Evolutionary conservation across 148 eudicot genomes (phyloP).

Genomic region (Persicaria maculosa): DNA sequence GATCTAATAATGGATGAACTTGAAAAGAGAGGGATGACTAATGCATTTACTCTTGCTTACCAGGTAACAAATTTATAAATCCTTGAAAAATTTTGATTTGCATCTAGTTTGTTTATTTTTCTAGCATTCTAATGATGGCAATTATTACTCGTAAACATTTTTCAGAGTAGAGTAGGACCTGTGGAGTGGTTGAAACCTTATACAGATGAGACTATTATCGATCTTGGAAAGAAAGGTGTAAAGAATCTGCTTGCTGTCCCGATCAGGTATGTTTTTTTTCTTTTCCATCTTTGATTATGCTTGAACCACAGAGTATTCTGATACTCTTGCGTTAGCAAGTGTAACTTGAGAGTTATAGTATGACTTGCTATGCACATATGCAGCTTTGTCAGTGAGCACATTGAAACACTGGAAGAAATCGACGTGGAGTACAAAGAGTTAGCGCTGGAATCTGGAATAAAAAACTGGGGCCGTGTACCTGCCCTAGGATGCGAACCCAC

Average conservation of each 20-base stretch:
- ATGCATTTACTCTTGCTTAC: conserved; percentile 84
- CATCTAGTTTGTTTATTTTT: background rate
- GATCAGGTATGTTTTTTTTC: conserved; percentile 47
- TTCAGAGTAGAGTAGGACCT: conserved; percentile 98
- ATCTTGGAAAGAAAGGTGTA: conserved; percentile 87
- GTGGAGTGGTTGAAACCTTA: conserved; percentile 99
- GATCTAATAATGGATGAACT: conserved; percentile 94
- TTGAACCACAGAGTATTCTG: background rate
- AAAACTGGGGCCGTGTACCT: conserved; percentile 97
- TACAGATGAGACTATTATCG: conserved; percentile 84
- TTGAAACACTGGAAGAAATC: conserved; percentile 94
- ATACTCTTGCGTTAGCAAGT: no score
- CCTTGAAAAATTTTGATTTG: background rate
- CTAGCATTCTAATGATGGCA: background rate
- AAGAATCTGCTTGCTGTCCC: conserved; percentile 94
- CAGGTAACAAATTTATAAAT: conserved; percentile 41
- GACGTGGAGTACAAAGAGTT: conserved; percentile 95
- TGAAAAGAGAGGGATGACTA: conserved; percentile 54
- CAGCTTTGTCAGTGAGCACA: conserved; percentile 99
- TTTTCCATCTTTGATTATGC: background rate
- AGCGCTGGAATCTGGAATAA: conserved; percentile 80
- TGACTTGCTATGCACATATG: conserved; percentile 2
- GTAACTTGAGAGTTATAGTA: background rate
- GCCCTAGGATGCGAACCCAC: conserved; percentile 86
- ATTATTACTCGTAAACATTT: background rate